Base-by-base conservation (phyloP, 768 basidiomycete species). In the Crucibulum laeve region DNA sequence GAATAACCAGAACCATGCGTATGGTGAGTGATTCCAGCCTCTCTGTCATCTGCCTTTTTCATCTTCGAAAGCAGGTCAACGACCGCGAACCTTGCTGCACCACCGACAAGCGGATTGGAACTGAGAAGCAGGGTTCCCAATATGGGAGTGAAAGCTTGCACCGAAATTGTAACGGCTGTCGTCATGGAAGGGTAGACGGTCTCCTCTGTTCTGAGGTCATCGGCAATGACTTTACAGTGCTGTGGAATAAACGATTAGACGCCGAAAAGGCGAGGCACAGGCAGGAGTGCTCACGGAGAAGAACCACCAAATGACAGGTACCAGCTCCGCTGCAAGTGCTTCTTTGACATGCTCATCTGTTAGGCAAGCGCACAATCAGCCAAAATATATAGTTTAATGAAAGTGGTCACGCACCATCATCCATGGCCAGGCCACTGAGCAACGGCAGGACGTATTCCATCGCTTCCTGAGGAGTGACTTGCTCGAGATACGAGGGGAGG, bases 371-470 rank as follows among this genome's bases (percentile, higher is more conserved):
- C 6, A 17, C 8, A 39, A n/a, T n/a, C n/a, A n/a, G 39, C 28
- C 30, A 25, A 33, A 25, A 47, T 38, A 42, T 32, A 38, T 25
- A 44, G 37, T 25, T 50, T 32, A 38, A 44, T 17, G 8, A 25
- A 25, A 18, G 24, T 10, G 23, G 39, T 14, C 4, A 62, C 77
- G 33, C 49, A 90, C 91, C 91, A 59, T 90, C 82, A 56, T 94
- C 91, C 63, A 87, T 80, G 6, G 90, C 90, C 22, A 97, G 78
- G 33, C 77, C 78, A 40, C 78, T 85, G 44, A 98, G 76, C n/a
- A 96, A 77, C 1, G 94, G 94, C 15, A 95, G 68, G 44, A 98
- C 90, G 57, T 95, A 98, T 61, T 92, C 88, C 53, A 91, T 82
- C 4, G 91, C 91, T 52, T 98, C 94, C 43, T 80, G 78, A 3